Base-by-base conservation (phyloP, 305 asterid genomes). In the Plantago lanceolata region DNA sequence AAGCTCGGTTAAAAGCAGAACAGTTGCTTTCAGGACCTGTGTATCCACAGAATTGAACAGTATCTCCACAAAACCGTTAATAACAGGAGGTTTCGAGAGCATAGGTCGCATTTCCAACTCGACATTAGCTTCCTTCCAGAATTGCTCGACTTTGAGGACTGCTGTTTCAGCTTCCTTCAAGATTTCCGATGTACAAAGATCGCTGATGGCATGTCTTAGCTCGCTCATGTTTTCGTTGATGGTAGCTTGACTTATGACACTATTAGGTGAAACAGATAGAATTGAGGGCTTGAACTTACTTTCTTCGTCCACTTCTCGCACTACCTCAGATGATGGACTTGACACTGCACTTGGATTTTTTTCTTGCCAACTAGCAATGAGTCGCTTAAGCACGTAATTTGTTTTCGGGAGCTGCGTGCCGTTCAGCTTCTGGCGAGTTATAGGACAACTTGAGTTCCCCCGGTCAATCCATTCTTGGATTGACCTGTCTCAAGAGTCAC, bases 401-500 rank as follows among this genome's bases (percentile, higher is more conserved):
- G 92, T 85, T 64, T 82, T 87, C 2, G 97, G 96, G 9, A 87
- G 79, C 18, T 75, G 80, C 13, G 78, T 59, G 17, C 76, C 77
- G 0, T 64, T 80, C 48, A 90, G 79, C 31, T 26, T 78, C 64
- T 90, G 97, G n/a, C 94, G 97, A 14, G 94, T 87, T 47, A 85
- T 90, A 14, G 96, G 97, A 56, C 97, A 90, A 4, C 80, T 85
- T 15, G 80, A 71, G 26, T 85, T 90, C 12, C 97, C 96, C 49
- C 86, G 71, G 8, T 84, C 92, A 20, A 87, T 57, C 97, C 97
- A 87, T 78, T 90, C 96, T 75, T 85, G 90, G 35, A 87, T 90
- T 89, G 97, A 0, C 94, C 97, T 0, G 94, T 87, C 68, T 90
- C 97, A 2, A 87, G 92, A 24, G 94, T 89, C 19, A 89, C 97